Evolutionary conservation across 2,329 filamentous ascomycete species (phyloP).

Genomic region (Aspergillus ochraceus): DNA sequence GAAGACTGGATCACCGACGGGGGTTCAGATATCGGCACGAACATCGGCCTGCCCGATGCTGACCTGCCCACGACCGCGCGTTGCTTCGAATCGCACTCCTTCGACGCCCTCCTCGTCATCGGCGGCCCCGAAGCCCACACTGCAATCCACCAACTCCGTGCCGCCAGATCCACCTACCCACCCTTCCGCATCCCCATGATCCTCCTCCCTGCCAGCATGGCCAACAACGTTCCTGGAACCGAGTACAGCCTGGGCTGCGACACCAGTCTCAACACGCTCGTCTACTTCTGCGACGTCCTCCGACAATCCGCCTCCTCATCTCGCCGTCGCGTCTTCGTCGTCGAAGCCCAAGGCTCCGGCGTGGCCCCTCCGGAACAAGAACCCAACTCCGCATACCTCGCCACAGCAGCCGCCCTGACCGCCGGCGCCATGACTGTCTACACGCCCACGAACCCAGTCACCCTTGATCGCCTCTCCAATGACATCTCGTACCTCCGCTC

Average conservation of each 20-base stretch:
- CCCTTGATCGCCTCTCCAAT: conserved; percentile 82
- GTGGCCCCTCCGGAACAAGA: conserved; percentile 53
- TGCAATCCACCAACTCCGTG: conserved; percentile 79
- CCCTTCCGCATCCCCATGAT: conserved; percentile 90
- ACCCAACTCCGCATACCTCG: conserved; percentile 74
- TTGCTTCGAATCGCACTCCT: conserved; percentile 80
- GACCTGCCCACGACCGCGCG: conserved; percentile 80
- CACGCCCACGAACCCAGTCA: conserved; percentile 92
- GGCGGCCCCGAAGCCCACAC: conserved; percentile 97
- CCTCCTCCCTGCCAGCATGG: conserved; percentile 91
- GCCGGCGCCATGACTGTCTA: conserved; percentile 76
- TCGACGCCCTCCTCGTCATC: conserved; percentile 86
- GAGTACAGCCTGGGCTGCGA: conserved; percentile 96
- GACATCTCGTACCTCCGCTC: conserved; percentile 87
- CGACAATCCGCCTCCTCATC: conserved; percentile 94
- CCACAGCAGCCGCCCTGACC: conserved; percentile 82
- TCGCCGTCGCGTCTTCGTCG: conserved; percentile 89
- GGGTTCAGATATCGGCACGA: conserved; percentile 95
- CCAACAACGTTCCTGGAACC: conserved; percentile 95
- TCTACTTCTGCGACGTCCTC: conserved; percentile 94
- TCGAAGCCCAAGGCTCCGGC: conserved; percentile 95
- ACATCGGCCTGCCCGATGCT: conserved; percentile 84
- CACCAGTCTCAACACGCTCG: conserved; percentile 91
- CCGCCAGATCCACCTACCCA: conserved; percentile 73
- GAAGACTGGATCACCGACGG: conserved; percentile 94